These are phyloP conservation scores for Daldinia caldariorum DNA, from an alignment of 495 filamentous ascomycete genomes.

Conservation along the genomic window DNA sequence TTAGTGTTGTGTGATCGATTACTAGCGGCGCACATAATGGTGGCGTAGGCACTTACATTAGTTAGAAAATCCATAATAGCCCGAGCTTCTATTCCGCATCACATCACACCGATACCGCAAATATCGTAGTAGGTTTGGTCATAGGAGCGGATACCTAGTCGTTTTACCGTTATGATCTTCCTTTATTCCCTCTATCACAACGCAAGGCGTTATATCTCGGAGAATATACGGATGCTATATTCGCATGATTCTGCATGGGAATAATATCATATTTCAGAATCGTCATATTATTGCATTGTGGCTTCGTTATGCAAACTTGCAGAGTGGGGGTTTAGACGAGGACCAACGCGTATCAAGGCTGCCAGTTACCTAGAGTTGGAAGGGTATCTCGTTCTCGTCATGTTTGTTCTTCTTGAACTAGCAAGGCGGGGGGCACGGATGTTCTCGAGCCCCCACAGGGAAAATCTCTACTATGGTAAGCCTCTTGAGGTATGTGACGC, in stretches of 20 bases:
- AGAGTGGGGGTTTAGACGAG: constrained; percentile 23
- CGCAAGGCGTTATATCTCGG: neutral
- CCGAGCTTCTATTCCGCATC: constrained; percentile 16
- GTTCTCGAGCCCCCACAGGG: neutral
- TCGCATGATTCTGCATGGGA: neutral
- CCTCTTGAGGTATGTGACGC: constrained; percentile 15
- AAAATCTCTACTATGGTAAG: constrained; percentile 2
- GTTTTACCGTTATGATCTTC: constrained; percentile 5
- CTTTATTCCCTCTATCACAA: neutral
- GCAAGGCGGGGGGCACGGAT: constrained; percentile 18
- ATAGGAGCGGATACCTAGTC: constrained; percentile 1
- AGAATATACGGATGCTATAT: neutral
- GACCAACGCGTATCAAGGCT: no score
- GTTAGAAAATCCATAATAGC: neutral
- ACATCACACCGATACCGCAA: constrained; percentile 34
- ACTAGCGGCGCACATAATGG: neutral
- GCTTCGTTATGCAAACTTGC: constrained; percentile 14
- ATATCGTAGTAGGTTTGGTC: neutral
- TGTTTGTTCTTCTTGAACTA: neutral
- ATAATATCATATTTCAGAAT: constrained; percentile 1
- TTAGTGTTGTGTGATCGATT: constrained; percentile 14
- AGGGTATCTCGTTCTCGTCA: no score
- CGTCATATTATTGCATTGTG: neutral
- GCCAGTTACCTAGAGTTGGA: no score
- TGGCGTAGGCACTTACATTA: constrained; percentile 10